Evolutionary conservation across 2,329 filamentous ascomycete species (phyloP).

Genomic region (Nemania abortiva): DNA sequence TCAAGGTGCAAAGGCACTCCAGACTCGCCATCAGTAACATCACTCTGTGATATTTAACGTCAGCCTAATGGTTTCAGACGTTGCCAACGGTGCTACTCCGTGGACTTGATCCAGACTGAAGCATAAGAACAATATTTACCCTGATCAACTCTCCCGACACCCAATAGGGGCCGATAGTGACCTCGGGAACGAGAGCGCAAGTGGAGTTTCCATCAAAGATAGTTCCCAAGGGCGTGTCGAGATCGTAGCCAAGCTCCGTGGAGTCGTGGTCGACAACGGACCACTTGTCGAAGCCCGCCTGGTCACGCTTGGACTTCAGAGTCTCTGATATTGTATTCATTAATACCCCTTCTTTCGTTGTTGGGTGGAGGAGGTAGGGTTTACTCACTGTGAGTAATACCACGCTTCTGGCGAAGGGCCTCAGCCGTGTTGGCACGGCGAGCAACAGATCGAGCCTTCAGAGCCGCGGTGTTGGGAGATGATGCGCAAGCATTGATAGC

Average conservation of each 20-base stretch:
- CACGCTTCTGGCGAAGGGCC: constrained; percentile 54
- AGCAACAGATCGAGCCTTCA: constrained; percentile 54
- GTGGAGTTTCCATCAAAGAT: constrained; percentile 50
- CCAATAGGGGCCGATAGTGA: constrained; percentile 50
- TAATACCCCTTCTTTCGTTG: neutral
- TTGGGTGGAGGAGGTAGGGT: no score
- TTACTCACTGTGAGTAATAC: constrained; percentile 44
- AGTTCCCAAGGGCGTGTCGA: constrained; percentile 54
- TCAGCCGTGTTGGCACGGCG: constrained; percentile 55
- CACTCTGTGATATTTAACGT: constrained; percentile 41
- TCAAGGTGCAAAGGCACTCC: constrained; percentile 57
- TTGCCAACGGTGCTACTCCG: neutral
- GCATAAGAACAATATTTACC: constrained; percentile 23
- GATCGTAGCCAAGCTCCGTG: constrained; percentile 49
- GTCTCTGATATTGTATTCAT: constrained; percentile 35
- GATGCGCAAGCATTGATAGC: constrained; percentile 54
- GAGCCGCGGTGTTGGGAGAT: constrained; percentile 52
- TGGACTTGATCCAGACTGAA: no score
- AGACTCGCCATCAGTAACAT: constrained; percentile 54
- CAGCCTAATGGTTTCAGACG: neutral
- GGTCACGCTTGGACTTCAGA: constrained; percentile 47
- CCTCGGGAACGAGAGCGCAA: constrained; percentile 48
- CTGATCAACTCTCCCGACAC: constrained; percentile 54
- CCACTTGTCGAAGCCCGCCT: constrained; percentile 47
- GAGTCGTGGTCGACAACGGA: constrained; percentile 44